phyloP scores from a whole-genome alignment of 176 grass and related monocot genomes.

The Phyllostachys edulis region DNA sequence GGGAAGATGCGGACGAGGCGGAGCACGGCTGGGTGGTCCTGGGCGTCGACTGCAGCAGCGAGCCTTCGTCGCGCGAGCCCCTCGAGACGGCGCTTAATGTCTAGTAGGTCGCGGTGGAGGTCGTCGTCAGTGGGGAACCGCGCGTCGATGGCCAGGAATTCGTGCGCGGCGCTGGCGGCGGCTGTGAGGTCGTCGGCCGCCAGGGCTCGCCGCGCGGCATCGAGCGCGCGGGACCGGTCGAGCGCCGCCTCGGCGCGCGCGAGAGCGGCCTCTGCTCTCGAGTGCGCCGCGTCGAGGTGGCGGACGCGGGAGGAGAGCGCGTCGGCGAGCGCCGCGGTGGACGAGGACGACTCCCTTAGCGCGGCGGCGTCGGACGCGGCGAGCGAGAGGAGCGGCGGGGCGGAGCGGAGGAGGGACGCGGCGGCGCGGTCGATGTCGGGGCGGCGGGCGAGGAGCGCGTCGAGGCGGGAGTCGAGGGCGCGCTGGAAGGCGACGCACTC shows the following conservation, averaged over 20 bases:
- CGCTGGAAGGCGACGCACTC: conserved; percentile 90
- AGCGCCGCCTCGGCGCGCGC: conserved; percentile 62
- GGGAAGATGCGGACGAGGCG: conserved; percentile 76
- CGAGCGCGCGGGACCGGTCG: conserved; percentile 70
- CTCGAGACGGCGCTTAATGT: conserved; percentile 72
- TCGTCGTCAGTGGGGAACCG: conserved; percentile 72
- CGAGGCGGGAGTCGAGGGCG: conserved; percentile 63
- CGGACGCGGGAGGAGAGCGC: conserved; percentile 71
- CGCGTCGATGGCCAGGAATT: conserved; percentile 72
- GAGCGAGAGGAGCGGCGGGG: conserved; percentile 75
- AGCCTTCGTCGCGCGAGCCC: conserved; percentile 65
- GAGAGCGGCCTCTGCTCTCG: conserved; percentile 54
- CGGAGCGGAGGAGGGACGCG: conserved; percentile 54
- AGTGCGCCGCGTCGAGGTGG: conserved; percentile 72
- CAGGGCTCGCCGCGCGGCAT: conserved; percentile 63
- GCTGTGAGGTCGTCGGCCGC: conserved; percentile 60
- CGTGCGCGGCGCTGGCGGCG: conserved; percentile 58
- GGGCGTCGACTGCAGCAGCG: conserved; percentile 62
- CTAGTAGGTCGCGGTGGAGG: conserved; percentile 71
- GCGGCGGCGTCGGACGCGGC: conserved; percentile 67
- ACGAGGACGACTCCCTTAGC: conserved; percentile 59
- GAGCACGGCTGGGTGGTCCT: conserved; percentile 72
- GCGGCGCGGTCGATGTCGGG: conserved; percentile 79
- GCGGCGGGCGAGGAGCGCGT: conserved; percentile 68
- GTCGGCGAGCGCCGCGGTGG: conserved; percentile 62